Evolutionary conservation across 768 basidiomycete species (phyloP).

Genomic region (Pulveroboletus sp.): DNA sequence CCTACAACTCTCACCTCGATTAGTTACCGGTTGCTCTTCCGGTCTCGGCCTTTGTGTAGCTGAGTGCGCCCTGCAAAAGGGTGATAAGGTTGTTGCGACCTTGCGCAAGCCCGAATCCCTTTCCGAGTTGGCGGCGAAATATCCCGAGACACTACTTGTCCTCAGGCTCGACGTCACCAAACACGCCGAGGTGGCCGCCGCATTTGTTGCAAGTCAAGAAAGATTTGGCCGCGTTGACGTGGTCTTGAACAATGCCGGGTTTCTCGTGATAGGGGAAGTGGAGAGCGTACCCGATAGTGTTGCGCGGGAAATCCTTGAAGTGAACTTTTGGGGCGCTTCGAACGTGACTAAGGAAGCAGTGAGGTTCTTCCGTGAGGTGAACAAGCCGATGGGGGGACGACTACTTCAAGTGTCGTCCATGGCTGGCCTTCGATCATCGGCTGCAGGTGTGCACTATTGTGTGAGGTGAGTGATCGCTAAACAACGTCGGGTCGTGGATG

Average conservation of each 20-base stretch:
- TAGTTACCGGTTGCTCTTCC: conserved; percentile 39
- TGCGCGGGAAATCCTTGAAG: conserved; percentile 37
- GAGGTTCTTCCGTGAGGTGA: conserved; percentile 21
- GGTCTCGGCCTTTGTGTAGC: conserved; percentile 36
- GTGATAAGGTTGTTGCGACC: conserved; percentile 42
- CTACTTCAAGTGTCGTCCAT: conserved; percentile 12
- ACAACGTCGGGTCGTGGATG: neutral
- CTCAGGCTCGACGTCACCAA: too few species aligned
- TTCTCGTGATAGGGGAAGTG: conserved; percentile 28
- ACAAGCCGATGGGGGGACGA: conserved; percentile 32
- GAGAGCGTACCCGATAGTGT: conserved; percentile 32
- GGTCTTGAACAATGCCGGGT: neutral
- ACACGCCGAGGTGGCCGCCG: too few species aligned
- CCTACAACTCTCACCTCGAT: neutral
- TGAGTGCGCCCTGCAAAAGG: conserved; percentile 30
- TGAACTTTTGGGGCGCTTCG: conserved; percentile 43
- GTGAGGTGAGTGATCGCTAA: conserved; percentile 13
- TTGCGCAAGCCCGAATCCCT: conserved; percentile 35
- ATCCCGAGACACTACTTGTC: conserved; percentile 31
- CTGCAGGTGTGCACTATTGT: conserved; percentile 17
- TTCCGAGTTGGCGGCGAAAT: conserved; percentile 20
- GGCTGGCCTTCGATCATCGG: conserved; percentile 21
- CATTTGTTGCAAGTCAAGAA: too few species aligned
- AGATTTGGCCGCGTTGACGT: too few species aligned
- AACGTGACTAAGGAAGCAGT: conserved; percentile 35